Evolutionary conservation across 2,329 filamentous ascomycete species (phyloP).

Genomic region (Alternaria consortialis): DNA sequence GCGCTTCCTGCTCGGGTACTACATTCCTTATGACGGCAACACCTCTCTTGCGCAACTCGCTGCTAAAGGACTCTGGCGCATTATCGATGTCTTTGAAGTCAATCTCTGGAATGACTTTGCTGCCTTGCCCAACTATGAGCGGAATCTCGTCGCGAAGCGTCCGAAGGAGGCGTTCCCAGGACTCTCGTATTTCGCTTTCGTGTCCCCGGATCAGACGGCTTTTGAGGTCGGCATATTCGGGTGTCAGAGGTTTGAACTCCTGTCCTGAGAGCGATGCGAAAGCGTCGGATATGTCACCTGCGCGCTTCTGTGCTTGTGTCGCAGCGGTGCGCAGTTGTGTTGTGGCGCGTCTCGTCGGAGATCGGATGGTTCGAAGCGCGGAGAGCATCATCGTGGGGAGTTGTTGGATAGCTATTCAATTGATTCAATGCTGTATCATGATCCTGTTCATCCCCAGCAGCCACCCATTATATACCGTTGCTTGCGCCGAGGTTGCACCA

Average conservation of each 20-base stretch:
- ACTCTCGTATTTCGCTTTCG: constrained; percentile 58
- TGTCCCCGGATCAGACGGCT: constrained; percentile 54
- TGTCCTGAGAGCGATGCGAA: constrained; percentile 61
- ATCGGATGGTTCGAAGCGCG: constrained; percentile 38
- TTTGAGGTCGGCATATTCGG: constrained; percentile 59
- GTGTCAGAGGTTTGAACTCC: constrained; percentile 55
- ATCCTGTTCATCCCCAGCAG: constrained; percentile 15
- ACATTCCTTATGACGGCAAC: constrained; percentile 60
- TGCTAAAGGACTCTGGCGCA: constrained; percentile 64
- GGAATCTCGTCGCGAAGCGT: constrained; percentile 57
- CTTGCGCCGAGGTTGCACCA: constrained; percentile 12
- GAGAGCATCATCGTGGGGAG: constrained; percentile 46
- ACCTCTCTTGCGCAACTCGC: constrained; percentile 66
- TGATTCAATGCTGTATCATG: constrained; percentile 17
- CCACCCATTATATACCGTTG: constrained; percentile 31
- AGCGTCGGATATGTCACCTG: constrained; percentile 61
- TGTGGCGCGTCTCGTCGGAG: constrained; percentile 27
- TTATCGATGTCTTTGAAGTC: constrained; percentile 57
- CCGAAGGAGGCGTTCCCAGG: constrained; percentile 58
- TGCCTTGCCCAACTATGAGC: constrained; percentile 54
- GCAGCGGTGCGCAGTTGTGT: constrained; percentile 40
- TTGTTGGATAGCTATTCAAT: constrained; percentile 8
- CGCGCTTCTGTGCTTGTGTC: constrained; percentile 53
- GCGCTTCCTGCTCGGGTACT: constrained; percentile 54
- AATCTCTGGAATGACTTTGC: constrained; percentile 57